phyloP scores from a whole-genome alignment of 148 eudicot species.

The Dianthus caryophyllus region DNA sequence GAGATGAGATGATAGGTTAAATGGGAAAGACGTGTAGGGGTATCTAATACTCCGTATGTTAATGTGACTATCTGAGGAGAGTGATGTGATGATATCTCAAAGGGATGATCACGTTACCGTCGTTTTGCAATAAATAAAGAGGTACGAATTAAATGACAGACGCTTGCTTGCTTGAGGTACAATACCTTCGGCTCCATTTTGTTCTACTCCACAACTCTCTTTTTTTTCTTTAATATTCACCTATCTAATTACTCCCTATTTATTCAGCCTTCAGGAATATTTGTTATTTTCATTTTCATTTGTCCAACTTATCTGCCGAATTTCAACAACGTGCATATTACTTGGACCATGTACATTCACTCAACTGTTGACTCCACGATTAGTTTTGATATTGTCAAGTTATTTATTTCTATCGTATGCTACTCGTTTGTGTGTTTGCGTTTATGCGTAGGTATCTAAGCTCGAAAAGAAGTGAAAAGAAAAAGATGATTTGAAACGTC shows the following conservation, averaged over 20 bases:
- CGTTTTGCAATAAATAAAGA: conserved; percentile 16
- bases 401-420: too few relatives aligned
- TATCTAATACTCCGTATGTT: not conserved
- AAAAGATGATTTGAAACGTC: too few relatives aligned
- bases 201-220: too few relatives aligned
- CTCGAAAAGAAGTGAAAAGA: too few relatives aligned
- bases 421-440: too few relatives aligned
- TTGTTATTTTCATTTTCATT: not conserved
- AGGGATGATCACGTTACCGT: not conserved
- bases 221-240: too few relatives aligned
- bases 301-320: conserved; percentile 4
- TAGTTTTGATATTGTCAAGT: too few relatives aligned
- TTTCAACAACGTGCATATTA: not conserved
- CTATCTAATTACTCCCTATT: too few relatives aligned
- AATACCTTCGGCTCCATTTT: not conserved
- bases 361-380: not conserved
- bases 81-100: conserved; percentile 16
- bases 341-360: not conserved
- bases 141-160: not conserved
- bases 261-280: not conserved
- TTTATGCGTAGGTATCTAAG: too few relatives aligned
- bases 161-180: not conserved
- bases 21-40: conserved; percentile 8
- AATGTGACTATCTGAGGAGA: not conserved
- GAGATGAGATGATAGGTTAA: conserved; percentile 10